Base-by-base conservation (phyloP, 106 monocot genomes). In the Dendrobium chrysotoxum region DNA sequence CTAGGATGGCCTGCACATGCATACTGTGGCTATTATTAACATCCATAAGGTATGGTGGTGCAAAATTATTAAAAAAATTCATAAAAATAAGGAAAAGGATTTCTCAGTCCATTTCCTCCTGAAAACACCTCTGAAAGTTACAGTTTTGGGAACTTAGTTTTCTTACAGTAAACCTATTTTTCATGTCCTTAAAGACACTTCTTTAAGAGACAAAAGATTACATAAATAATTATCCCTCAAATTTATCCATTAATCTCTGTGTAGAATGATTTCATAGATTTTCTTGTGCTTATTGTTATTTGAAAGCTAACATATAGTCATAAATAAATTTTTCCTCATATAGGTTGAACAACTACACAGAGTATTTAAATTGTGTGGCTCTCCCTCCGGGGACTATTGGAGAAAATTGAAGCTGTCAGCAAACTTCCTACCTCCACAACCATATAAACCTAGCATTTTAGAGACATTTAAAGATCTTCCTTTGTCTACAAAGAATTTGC, bases 361-460 rank as follows among this genome's bases (percentile, higher is more conserved):
- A 74, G 85, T 88, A 57, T 88, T 85, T 85, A 88, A 79, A 82
- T 77, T 88, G 12, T 88, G 87, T 82, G 87, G 87, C 76, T 81
- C 87, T 23, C 84, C 84, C 25, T 46, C 84, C 45, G 82, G 78
- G 40, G 87, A 88, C 35, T 84, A 88, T 41, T 88, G 82, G 84
- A 79, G 76, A 80, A 88, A 81, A 55, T 70, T 88, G 12, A 88
- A 82, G 54, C 44, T 88, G 39, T 55, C 84, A 21, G 70, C 81
- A 15, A 84, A 55, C 77, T 85, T 88, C 67, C 81, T 76, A 78
- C 81, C 84, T 53, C 81, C 81, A 46, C 82, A 70, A 39, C 47
- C 79, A n/a, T 84, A 85, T 44, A 88, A 88, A 64, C 44, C 87
- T 35, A 79, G 65, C 53, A 38, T 84, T 68, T 39, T 78, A 23